Percentiles rank a stretch among this genome's conserved stretches.
Conservation (phyloP, 2,329 filamentous ascomycete species). For the Diaporthe vaccinii region DNA sequence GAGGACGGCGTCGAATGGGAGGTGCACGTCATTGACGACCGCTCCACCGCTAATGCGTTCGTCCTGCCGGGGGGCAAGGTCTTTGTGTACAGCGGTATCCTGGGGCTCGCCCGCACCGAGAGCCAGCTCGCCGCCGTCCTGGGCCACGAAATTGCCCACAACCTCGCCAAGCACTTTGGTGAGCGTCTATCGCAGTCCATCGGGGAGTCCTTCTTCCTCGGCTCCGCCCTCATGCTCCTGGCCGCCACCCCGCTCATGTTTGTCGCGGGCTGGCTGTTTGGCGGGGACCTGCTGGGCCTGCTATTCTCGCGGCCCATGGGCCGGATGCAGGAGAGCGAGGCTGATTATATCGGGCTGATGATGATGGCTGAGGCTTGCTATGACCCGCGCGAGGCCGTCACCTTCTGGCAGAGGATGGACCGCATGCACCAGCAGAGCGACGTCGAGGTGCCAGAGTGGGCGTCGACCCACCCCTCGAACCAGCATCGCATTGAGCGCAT, state of each 20-base stretch:
- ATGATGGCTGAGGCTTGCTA: conserved; percentile 88
- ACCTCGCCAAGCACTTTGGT: conserved; percentile 75
- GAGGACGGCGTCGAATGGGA: conserved; percentile 69
- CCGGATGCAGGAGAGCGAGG: conserved; percentile 80
- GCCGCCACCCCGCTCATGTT: conserved; percentile 59
- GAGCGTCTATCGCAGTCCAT: conserved; percentile 72
- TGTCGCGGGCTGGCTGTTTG: conserved; percentile 56
- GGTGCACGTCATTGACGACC: conserved; percentile 79
- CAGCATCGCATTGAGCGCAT: conserved; percentile 76
- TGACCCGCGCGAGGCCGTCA: conserved; percentile 75
- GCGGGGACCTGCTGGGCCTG: conserved; percentile 68
- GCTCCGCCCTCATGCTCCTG: conserved; percentile 63
- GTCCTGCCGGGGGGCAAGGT: conserved; percentile 85
- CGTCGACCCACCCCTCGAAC: conserved; percentile 83
- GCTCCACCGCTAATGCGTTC: conserved; percentile 76
- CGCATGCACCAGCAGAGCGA: conserved; percentile 51
- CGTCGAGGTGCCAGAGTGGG: conserved; percentile 73
- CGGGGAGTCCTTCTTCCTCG: conserved; percentile 65
- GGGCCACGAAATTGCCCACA: conserved; percentile 85
- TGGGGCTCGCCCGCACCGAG: conserved; percentile 76
- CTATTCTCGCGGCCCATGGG: conserved; percentile 78
- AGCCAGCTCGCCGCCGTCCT: conserved; percentile 81
- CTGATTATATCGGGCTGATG: conserved; percentile 84
- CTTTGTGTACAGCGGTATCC: conserved; percentile 81
- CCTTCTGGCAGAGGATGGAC: conserved; percentile 78